Base-by-base conservation (phyloP, 192 early-diverging fungal genomes). In the Chytriomyces confervae region DNA sequence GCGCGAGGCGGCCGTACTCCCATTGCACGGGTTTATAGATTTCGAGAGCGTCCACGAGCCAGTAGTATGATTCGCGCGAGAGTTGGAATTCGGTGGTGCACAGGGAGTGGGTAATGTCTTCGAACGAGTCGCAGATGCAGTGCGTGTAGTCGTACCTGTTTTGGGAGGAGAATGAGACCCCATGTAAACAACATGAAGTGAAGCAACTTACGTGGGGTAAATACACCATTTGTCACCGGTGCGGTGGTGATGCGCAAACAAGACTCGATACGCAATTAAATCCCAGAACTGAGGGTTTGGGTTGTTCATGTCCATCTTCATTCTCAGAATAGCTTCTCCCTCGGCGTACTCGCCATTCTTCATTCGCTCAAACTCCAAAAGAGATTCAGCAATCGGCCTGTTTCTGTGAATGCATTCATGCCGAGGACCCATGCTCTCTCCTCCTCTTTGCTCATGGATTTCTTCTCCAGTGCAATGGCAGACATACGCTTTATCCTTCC, bases 201-300 rank as follows among this genome's bases (percentile, higher is more conserved):
- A 69, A 2, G 8, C 9, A 27, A 44, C 72, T 74, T 44, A 74
- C 9, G 97, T 99, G 62, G 97, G 98, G 82, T 99, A 99, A 82
- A 99, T 95, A 79, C 97, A 94, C 98, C 98, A 99, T 62, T 93
- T 82, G 57, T 90, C 84, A 50, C 93, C 96, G 43, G 98, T 98
- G 51, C 98, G 91, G 83, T 93, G 92, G 83, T 99, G 98, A 53
- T 91, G 91, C 10, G 96, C 89, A 74, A 93, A 95, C 65, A 96
- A 69, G 51, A 99, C 92, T 69, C 98, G 94, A 84, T 99, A 99
- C 20, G 98, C 98, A 50, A 98, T 93, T 79, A 96, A 85, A 79
- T 99, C 97, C 98, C 98, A 99, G 89, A 99, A 98, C 89, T 97
- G 95, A 47, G 96, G 96, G 83, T 98, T 99, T 61, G 94, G 95